Percentiles rank a stretch among this genome's conserved stretches.
phyloP scores from a whole-genome alignment of 2,329 filamentous ascomycete species.

The Zymoseptoria tritici region DNA sequence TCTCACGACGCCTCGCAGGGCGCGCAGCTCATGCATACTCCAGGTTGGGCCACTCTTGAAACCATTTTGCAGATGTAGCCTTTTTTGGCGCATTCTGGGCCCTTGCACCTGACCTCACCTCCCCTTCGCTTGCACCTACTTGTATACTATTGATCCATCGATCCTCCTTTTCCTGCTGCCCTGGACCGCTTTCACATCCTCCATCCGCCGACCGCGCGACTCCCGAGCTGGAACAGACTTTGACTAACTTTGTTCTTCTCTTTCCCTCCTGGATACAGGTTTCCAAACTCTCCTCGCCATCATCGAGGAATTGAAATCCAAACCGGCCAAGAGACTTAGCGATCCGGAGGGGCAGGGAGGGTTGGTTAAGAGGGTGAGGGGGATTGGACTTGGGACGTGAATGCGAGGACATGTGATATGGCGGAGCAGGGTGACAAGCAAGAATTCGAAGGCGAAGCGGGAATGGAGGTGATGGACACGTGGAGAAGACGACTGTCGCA shows the following conservation, averaged over 20 bases:
- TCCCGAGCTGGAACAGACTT: slow-evolving; percentile 1
- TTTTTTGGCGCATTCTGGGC: slow-evolving; percentile 3
- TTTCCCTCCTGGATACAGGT: slow-evolving; percentile 20
- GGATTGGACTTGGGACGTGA: slow-evolving; percentile 4
- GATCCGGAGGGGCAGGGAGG: slow-evolving; percentile 9
- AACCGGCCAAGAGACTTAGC: slow-evolving; percentile 53
- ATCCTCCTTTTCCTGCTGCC: background rate
- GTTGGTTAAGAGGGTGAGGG: slow-evolving; percentile 26
- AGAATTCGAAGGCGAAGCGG: too few species aligned
- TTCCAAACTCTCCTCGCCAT: slow-evolving; percentile 63
- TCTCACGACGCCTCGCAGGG: slow-evolving; percentile 73
- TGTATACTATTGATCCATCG: slow-evolving; percentile 6
- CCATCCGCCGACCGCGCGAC: background rate
- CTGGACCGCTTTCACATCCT: background rate
- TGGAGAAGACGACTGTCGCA: too few species aligned
- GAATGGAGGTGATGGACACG: too few species aligned
- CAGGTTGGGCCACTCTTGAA: slow-evolving; percentile 90
- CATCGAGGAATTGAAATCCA: slow-evolving; percentile 94
- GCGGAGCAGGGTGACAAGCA: too few species aligned
- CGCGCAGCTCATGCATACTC: slow-evolving; percentile 74
- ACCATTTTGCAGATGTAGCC: slow-evolving; percentile 61
- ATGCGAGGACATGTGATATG: too few species aligned
- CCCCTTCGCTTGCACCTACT: too few species aligned
- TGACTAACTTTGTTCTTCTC: slow-evolving; percentile 19
- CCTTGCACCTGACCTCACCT: background rate